Conservation (phyloP, 768 basidiomycete genomes). For the Pisolithus orientalis region DNA sequence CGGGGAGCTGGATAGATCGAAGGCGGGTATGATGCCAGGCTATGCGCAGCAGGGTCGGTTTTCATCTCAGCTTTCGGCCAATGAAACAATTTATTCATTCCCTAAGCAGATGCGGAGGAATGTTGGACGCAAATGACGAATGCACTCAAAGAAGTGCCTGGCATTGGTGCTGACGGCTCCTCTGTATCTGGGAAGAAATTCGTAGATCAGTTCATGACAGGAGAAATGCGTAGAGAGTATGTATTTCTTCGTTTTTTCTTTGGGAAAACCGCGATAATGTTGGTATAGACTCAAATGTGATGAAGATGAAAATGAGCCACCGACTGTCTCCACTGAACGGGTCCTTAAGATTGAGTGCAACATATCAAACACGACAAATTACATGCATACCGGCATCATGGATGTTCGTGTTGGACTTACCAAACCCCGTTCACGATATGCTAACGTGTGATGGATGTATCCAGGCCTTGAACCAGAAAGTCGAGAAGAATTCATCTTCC, state of each 20-base stretch:
- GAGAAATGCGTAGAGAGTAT: slow-evolving; percentile 68
- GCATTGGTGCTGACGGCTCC: slow-evolving; percentile 26
- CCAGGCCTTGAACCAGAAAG: slow-evolving; percentile 79
- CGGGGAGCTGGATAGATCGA: slow-evolving; percentile 57
- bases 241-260: background rate
- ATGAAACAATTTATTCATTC: background rate
- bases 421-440: slow-evolving; percentile 1
- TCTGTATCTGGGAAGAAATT: slow-evolving; percentile 45
- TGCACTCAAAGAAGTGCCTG: slow-evolving; percentile 65
- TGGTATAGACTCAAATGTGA: slow-evolving; percentile 63
- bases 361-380: slow-evolving; percentile 82
- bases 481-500: slow-evolving; percentile 78
- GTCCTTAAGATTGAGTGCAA: slow-evolving; percentile 92
- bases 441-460: slow-evolving; percentile 1
- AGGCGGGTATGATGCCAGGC: slow-evolving; percentile 33
- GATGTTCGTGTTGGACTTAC: slow-evolving; percentile 44
- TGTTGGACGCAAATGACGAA: slow-evolving; percentile 76
- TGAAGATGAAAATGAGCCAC: slow-evolving; percentile 75
- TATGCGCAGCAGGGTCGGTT: slow-evolving; percentile 75
- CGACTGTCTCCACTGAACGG: slow-evolving; percentile 57
- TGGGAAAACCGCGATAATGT: slow-evolving; percentile 7
- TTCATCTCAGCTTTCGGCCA: background rate
- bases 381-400: slow-evolving; percentile 79
- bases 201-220: slow-evolving; percentile 76
- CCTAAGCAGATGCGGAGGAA: slow-evolving; percentile 77